Base-by-base conservation (phyloP, 106 monocot genomes). In the Dactylorhiza incarnata region DNA sequence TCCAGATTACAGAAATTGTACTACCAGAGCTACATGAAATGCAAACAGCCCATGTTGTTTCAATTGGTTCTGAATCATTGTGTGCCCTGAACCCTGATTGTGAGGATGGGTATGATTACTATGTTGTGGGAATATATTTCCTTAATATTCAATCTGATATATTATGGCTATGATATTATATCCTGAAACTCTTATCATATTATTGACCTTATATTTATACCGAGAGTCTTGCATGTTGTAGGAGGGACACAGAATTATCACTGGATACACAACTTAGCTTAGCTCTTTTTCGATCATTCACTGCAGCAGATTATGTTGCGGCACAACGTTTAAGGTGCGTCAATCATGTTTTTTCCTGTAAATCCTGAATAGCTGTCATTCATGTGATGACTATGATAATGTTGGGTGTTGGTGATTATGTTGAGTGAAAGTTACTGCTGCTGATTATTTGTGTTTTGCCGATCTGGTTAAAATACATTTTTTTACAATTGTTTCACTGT, bases 21-120 rank as follows among this genome's bases (percentile, higher is more conserved):
- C 78, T 99, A 51, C 97, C 97, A 73, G 94, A 99, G 75, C 80
- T 88, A 29, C 75, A 91, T 54, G 97, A 89, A 84, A 88, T 99
- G 89, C 86, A 83, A 24, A 79, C 74, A 68, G 89, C 97, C 9
- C 97, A 99, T 83, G 3, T 89, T 49, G 91, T 94, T 86, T 91
- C 97, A 51, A 89, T 99, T 89, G 97, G 97, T 70, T 84, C 89
- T 72, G 94, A 99, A 81, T 71, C 87, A 71, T 12, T 82, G 14
- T 94, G 83, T 72, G 23, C 81, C n/a, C 82, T 91, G 45, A 89
- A 79, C 71, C 86, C 97, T 83, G 56, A 91, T 79, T 87, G 78
- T 80, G 84, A 82, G 71, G 88, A 88, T 20, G 89, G 97, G 91
- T 91, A 86, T 17, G 72, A 29, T 66, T 16, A 19, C 20, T 44